These are phyloP conservation scores for Galerina sulciceps DNA, from an alignment of 768 basidiomycete genomes.

Conservation along the genomic window DNA sequence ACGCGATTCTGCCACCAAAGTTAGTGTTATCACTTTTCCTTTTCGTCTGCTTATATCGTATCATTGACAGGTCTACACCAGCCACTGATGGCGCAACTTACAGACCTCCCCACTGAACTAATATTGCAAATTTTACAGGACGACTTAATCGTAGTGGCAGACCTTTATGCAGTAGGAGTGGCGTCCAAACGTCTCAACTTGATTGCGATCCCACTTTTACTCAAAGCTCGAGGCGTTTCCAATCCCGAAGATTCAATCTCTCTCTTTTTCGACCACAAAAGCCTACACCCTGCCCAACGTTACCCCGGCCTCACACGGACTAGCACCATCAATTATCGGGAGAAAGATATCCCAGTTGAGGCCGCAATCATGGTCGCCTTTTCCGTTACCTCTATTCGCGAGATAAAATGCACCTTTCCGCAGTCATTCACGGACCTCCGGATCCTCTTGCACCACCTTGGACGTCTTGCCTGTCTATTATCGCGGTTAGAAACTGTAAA, in stretches of 20 bases:
- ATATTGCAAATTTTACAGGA: slow-evolving; percentile 11
- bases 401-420: slow-evolving; percentile 5
- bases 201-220: slow-evolving; percentile 10
- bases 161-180: slow-evolving; percentile 7
- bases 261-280: not conserved
- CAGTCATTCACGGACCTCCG: slow-evolving; percentile 5
- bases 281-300: not conserved
- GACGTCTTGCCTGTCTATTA: not conserved
- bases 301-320: too few relatives aligned
- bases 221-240: not conserved
- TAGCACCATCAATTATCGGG: too few relatives aligned
- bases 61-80: too few relatives aligned
- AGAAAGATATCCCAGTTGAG: not conserved
- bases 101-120: slow-evolving; percentile 13
- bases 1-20: too few relatives aligned
- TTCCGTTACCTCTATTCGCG: not conserved
- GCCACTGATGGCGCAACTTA: not conserved
- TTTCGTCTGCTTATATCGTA: too few relatives aligned
- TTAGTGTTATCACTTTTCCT: too few relatives aligned
- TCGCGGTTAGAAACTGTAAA: not conserved
- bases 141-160: not conserved
- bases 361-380: slow-evolving; percentile 8
- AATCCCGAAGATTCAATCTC: not conserved
- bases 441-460: not conserved
- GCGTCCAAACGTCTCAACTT: slow-evolving; percentile 6